Evolutionary conservation across 2,329 filamentous ascomycete species (phyloP).

Genomic region (Pestalotiopsis fici): DNA sequence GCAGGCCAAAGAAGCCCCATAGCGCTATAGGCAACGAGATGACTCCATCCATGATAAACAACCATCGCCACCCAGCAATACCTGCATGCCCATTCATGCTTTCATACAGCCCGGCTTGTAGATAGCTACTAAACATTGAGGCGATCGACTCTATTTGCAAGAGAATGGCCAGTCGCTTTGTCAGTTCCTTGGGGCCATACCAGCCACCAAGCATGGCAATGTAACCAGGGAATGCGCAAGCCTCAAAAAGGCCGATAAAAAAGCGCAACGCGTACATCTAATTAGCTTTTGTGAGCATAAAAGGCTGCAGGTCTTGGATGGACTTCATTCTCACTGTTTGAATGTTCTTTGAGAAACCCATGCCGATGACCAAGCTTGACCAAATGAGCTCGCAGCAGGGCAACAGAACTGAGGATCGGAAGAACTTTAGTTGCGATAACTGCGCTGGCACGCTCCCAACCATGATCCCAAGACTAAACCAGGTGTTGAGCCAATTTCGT

Average conservation of each 20-base stretch:
- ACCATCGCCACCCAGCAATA: constrained; percentile 45
- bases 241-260: constrained; percentile 31
- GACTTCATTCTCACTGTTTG: background rate
- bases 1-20: constrained; percentile 44
- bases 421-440: background rate
- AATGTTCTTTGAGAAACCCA: constrained; percentile 2
- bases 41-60: constrained; percentile 42
- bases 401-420: constrained; percentile 5
- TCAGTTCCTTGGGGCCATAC: constrained; percentile 40
- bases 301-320: background rate
- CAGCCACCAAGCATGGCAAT: constrained; percentile 29
- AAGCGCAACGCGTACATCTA: constrained; percentile 30
- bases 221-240: constrained; percentile 24
- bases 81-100: constrained; percentile 40
- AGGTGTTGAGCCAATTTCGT: constrained; percentile 4
- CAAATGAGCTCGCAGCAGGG: constrained; percentile 7
- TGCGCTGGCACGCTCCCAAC: constrained; percentile 4
- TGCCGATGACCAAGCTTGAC: constrained; percentile 1
- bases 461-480: constrained; percentile 6
- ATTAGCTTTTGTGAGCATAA: background rate
- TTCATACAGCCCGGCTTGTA: constrained; percentile 46
- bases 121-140: constrained; percentile 53
- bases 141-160: constrained; percentile 51
- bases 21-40: constrained; percentile 48
- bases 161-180: constrained; percentile 53